These are phyloP conservation scores for Rhizophlyctis rosea DNA, from an alignment of 192 early-diverging fungal species.

Conservation along the genomic window DNA sequence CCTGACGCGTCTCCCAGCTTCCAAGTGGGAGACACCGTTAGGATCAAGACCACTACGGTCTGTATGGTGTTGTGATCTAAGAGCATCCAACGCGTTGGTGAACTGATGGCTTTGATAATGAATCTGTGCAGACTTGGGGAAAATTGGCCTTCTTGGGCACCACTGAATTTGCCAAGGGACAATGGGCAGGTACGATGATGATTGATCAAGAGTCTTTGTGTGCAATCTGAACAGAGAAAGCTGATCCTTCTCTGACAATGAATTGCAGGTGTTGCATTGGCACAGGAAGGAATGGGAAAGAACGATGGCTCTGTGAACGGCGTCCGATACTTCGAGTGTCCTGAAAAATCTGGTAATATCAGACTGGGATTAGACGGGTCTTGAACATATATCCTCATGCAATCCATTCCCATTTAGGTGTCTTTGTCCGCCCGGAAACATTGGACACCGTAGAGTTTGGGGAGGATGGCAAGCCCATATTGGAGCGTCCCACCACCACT, in stretches of 20 bases:
- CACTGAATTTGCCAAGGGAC: neutral
- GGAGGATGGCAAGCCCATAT: no score
- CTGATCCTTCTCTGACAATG: no score
- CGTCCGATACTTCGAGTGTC: neutral
- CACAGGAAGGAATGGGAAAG: neutral
- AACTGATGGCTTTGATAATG: no score
- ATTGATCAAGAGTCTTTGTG: no score
- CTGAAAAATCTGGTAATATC: neutral
- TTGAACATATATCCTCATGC: neutral
- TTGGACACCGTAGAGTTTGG: neutral
- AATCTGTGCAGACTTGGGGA: neutral
- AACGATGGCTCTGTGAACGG: conserved; percentile 1
- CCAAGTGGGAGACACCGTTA: neutral
- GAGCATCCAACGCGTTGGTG: no score
- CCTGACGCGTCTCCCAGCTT: conserved; percentile 1
- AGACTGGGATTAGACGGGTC: neutral
- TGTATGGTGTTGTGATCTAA: no score
- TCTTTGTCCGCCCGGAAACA: neutral
- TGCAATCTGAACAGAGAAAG: no score
- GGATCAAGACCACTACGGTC: neutral
- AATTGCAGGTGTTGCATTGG: neutral
- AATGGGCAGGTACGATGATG: neutral
- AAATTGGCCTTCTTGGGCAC: neutral
- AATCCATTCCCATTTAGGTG: neutral
- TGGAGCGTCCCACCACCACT: no score